Base-by-base conservation (phyloP, 345 rosid species). In the Theobroma cacao region DNA sequence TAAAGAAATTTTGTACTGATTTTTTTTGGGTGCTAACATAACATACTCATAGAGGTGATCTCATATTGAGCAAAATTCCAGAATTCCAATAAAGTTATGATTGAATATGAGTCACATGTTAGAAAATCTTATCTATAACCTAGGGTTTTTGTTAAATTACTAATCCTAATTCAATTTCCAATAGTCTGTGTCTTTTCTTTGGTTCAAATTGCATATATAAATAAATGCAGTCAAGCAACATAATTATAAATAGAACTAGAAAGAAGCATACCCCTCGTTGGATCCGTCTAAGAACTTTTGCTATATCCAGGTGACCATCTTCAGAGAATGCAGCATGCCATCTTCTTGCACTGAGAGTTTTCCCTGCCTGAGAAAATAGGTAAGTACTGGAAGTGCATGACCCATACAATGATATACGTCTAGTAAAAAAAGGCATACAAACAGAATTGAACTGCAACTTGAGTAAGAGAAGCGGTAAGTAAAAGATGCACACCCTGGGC, bases 241-340 rank as follows among this genome's bases (percentile, higher is more conserved):
- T 38, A 45, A 43, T 24, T 38, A 59, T 17, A 78, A 60, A 53
- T 9, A 40, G 43, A 17, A 18, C 20, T 9, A 50, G 31, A 67
- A 75, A 70, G 55, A 45, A 75, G 71, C 86, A 33, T 81, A 96
- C 99, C 85, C 98, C 99, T 36, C 95, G 89, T 80, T 94, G 99
- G 73, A 96, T 94, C 76, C 99, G 87, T 69, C 90, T 85, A 58
- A 96, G 98, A 43, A 94, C 97, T 82, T 82, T 91, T 5, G 91
- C 97, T 74, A 96, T 91, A 74, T 96, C 97, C 88, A 96, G 81
- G 77, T 83, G 93, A 28, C 98, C 99, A 77, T 93, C 91, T 84
- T 85, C 85, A 1, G 98, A 89, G 79, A 95, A 93, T 1, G 95
- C 92, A 36, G 97, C 89, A 77, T 93, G 90, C 97, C 99, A 95